phyloP scores from a whole-genome alignment of 169 alveolate genomes.

The Plasmodium vinckei region DNA sequence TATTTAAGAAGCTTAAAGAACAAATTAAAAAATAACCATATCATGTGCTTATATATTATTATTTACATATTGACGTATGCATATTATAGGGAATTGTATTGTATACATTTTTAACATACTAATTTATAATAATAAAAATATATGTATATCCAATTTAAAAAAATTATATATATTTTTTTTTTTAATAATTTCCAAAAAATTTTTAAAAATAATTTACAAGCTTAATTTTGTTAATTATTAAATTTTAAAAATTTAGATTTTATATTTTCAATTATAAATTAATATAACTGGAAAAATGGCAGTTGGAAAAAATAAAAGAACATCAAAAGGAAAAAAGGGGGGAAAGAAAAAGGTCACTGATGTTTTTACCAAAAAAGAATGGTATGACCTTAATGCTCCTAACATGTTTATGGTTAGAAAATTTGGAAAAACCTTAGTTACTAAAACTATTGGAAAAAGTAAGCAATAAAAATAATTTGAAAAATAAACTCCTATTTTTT shows the following conservation, averaged over 20 bases:
- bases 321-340: slow-evolving; percentile 97
- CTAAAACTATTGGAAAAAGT: slow-evolving; percentile 95
- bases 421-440: slow-evolving; percentile 96
- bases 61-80: not conserved
- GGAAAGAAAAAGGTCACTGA: slow-evolving; percentile 97
- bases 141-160: not conserved
- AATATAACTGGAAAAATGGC: slow-evolving; percentile 89
- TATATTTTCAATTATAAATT: not conserved
- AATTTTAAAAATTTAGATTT: too few relatives aligned
- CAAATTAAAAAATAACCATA: not conserved
- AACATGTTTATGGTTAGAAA: slow-evolving; percentile 93
- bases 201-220: too few relatives aligned
- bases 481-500: slow-evolving; percentile 34
- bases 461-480: slow-evolving; percentile 36
- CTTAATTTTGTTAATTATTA: too few relatives aligned
- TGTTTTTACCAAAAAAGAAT: slow-evolving; percentile 96
- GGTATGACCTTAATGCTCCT: slow-evolving; percentile 97
- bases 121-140: not conserved
- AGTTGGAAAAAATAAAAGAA: slow-evolving; percentile 96
- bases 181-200: too few relatives aligned
- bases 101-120: not conserved
- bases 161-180: too few relatives aligned
- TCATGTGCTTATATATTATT: not conserved
- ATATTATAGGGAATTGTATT: not conserved
- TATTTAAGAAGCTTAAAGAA: not conserved